These are phyloP conservation scores for Lumnitzera littorea DNA, from an alignment of 345 rosid species.

Conservation along the genomic window DNA sequence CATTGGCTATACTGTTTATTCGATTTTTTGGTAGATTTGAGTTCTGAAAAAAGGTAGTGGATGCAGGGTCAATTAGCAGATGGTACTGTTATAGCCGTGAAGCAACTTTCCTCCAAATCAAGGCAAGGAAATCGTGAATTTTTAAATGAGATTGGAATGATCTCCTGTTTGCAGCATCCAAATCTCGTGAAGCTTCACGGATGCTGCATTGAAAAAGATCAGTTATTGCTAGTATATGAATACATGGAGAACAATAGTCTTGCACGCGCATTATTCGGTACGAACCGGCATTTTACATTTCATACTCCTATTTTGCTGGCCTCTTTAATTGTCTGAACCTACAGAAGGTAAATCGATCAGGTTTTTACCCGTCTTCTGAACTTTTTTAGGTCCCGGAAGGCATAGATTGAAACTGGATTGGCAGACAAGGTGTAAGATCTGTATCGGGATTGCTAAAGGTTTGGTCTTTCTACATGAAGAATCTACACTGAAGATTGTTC, in stretches of 20 bases:
- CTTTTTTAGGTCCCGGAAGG: conserved; percentile 14
- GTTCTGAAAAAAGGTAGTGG: not conserved
- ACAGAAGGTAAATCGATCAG: not conserved
- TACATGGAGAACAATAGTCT: conserved; percentile 69
- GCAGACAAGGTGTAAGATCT: conserved; percentile 37
- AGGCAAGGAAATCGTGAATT: conserved; percentile 70
- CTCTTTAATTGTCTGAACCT: too few relatives aligned
- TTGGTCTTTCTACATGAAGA: conserved; percentile 53
- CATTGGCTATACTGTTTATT: not conserved
- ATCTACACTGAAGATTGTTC: conserved; percentile 45
- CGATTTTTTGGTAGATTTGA: not conserved
- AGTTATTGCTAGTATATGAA: conserved; percentile 51
- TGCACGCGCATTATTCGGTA: conserved; percentile 50
- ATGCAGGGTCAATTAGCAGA: conserved; percentile 36
- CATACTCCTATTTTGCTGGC: not conserved
- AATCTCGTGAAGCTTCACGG: conserved; percentile 67
- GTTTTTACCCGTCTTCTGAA: not conserved
- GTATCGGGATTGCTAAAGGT: conserved; percentile 58
- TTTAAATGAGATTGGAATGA: conserved; percentile 58
- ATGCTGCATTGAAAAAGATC: conserved; percentile 58
- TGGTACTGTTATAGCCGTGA: conserved; percentile 57
- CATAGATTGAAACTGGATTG: conserved; percentile 30
- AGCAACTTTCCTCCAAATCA: conserved; percentile 67
- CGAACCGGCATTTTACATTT: conserved; percentile 8
- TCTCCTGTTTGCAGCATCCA: conserved; percentile 63